Base-by-base conservation (phyloP, 768 basidiomycete genomes). In the Fistulinella prunicolor region DNA sequence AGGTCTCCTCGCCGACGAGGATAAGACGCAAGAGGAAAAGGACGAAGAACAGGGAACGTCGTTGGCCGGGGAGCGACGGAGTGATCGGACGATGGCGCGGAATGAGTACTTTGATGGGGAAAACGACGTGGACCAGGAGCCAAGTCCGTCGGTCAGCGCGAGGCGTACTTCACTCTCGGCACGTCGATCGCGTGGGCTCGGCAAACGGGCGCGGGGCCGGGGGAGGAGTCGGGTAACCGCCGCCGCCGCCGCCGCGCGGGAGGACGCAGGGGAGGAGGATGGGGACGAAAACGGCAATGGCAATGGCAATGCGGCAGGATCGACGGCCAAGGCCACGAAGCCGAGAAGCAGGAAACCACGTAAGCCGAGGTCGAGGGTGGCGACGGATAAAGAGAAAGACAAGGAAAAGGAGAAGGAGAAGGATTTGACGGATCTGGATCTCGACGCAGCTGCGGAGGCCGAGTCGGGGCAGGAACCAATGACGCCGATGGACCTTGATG, bases 31-130 rank as follows among this genome's bases (percentile, higher is more conserved):
- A 14, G 86, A 85, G 34, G 86, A 89, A 60, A 82, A 76, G 60
- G 82, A 81, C 43, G 88, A 89, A 51, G 89, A 89, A 53, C 70
- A 65, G 62, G 82, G 62, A 69, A 70, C 79, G 9, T 77, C 78
- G 3, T 56, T 69, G 21, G 80, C 78, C 4, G 85, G 85, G 30
- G 65, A 77, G 60, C 66, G 64, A 24, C 70, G 85, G 49, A 61
- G 61, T 8, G 85, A 85, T 51, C 72, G 76, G 16, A 76, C 74
- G 42, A 72, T 59, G 24, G 74, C 77, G 3, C 68, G 78, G 53
- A 88, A 85, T 55, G 89, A 90, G 54, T 88, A 75, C 53, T 93
- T 76, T 60, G 87, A 89, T 38, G 83, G 79, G 6, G 85, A 87
- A 21, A 73, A 79, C 38, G 87, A 90, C 57, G 73, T 79, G 17